Percentiles rank a stretch among this genome's conserved stretches.
phyloP scores from a whole-genome alignment of 1,139 yeast genomes.

The Blastobotrys capitulatus region DNA sequence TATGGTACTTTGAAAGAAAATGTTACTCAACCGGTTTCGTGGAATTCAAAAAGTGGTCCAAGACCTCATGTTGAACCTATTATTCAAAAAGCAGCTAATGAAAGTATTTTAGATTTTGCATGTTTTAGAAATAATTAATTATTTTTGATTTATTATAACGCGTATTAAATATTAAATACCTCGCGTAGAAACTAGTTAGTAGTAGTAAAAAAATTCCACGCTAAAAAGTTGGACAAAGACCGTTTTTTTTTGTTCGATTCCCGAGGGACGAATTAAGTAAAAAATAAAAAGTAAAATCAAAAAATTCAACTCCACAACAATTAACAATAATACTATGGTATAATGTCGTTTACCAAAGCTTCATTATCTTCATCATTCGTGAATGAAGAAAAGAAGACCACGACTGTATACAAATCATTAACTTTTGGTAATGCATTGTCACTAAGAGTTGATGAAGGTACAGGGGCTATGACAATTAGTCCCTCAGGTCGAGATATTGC shows the following conservation, averaged over 20 bases:
- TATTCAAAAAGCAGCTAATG: constrained; percentile 19
- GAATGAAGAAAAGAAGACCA: background rate
- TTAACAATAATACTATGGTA: background rate
- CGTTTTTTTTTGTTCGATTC: background rate
- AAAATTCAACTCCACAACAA: too few species aligned
- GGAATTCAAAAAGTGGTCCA: constrained; percentile 27
- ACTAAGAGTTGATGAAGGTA: constrained; percentile 84
- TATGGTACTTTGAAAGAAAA: constrained; percentile 28
- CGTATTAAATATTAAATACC: too few species aligned
- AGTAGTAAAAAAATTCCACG: too few species aligned
- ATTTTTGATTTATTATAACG: too few species aligned
- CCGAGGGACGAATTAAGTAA: too few species aligned
- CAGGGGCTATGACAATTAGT: constrained; percentile 87
- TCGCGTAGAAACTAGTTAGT: too few species aligned
- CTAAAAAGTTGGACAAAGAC: too few species aligned
- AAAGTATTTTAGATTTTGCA: constrained; percentile 14
- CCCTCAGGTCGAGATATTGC: constrained; percentile 95
- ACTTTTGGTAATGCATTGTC: constrained; percentile 48
- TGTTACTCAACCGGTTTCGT: constrained; percentile 21
- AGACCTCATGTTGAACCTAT: constrained; percentile 23
- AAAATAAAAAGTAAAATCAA: too few species aligned
- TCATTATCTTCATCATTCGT: constrained; percentile 3
- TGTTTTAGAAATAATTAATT: constrained; percentile 3
- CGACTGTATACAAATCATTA: constrained; percentile 10
- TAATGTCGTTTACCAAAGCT: constrained; percentile 10